Evolutionary conservation across 2,329 filamentous ascomycete genomes (phyloP), one percentile per base, ranked within the genome.

Genomic region (Stachybotrys elegans): DNA sequence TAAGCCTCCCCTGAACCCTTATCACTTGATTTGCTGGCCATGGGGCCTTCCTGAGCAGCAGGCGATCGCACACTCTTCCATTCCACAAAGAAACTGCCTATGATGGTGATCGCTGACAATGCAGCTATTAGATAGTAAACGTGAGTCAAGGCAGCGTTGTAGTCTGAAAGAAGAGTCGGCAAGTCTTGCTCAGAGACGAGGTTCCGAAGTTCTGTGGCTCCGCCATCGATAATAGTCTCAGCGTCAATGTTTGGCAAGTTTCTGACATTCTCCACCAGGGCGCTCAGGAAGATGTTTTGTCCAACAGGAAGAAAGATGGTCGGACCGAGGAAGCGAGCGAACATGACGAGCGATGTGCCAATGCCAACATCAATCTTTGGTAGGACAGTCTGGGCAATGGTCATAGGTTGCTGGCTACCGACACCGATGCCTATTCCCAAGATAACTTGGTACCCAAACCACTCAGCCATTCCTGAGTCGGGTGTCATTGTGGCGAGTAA

Each of bases 241-340:
- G 25, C 25, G n/a, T n/a, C n/a, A n/a, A n/a, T n/a, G n/a, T n/a
- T n/a, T n/a, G n/a, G n/a, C n/a, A n/a, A n/a, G n/a, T n/a, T n/a
- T n/a, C n/a, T n/a, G n/a, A n/a, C n/a, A n/a, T n/a, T n/a, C n/a
- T n/a, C n/a, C n/a, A n/a, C n/a, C n/a, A n/a, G n/a, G n/a, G n/a
- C n/a, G n/a, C n/a, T n/a, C n/a, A n/a, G 25, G 47, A 78, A 78
- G 12, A 78, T 66, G 11, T 67, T 70, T 48, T 78, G 67, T 0
- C 62, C 74, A 5, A 73, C 63, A 1, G 70, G 67, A 6, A 79
- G 66, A 45, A 75, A 78, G 1, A 78, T 47, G 3, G 67, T 61
- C 6, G 67, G 67, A 11, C 68, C 68, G 0, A 72, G 55, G 0
- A 59, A 66, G 48, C 71, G 68, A 5, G 52, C 43, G 32, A 60